Evolutionary conservation across 495 filamentous ascomycete species (phyloP).

Genomic region (Platismatia glauca): DNA sequence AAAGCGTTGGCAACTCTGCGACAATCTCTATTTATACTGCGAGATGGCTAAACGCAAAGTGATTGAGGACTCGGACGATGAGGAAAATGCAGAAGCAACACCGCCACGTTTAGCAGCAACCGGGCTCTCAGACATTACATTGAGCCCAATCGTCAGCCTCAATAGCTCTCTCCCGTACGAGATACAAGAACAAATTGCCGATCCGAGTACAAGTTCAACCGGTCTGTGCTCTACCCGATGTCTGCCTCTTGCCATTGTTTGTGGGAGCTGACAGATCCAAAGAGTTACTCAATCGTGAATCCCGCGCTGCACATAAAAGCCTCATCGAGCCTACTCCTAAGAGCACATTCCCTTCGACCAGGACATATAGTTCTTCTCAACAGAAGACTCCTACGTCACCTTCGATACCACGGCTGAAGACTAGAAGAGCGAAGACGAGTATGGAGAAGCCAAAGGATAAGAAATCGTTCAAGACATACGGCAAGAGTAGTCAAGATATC

Average conservation of each 20-base stretch:
- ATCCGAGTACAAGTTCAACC: constrained; percentile 21
- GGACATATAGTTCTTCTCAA: not conserved
- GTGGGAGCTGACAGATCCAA: not conserved
- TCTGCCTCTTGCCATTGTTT: not conserved
- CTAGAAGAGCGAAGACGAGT: constrained; percentile 14
- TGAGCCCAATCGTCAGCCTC: not conserved
- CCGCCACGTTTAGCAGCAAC: constrained; percentile 15
- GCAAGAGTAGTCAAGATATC: constrained; percentile 9
- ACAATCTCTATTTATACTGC: not conserved
- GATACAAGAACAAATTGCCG: not conserved
- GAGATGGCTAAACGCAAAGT: constrained; percentile 30
- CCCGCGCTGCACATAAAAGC: constrained; percentile 18
- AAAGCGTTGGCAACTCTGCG: not conserved
- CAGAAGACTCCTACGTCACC: constrained; percentile 4
- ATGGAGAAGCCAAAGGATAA: constrained; percentile 10
- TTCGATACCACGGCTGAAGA: constrained; percentile 2
- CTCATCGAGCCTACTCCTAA: constrained; percentile 21
- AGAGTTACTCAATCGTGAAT: constrained; percentile 23
- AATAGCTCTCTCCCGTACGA: not conserved
- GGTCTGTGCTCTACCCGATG: constrained; percentile 4
- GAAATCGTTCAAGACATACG: constrained; percentile 15
- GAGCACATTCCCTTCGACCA: not conserved
- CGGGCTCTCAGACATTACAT: constrained; percentile 3
- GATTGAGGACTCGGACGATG: constrained; percentile 45
- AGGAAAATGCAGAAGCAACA: constrained; percentile 36